Conservation (phyloP, 768 basidiomycete species). For the Tylopilus sp. region DNA sequence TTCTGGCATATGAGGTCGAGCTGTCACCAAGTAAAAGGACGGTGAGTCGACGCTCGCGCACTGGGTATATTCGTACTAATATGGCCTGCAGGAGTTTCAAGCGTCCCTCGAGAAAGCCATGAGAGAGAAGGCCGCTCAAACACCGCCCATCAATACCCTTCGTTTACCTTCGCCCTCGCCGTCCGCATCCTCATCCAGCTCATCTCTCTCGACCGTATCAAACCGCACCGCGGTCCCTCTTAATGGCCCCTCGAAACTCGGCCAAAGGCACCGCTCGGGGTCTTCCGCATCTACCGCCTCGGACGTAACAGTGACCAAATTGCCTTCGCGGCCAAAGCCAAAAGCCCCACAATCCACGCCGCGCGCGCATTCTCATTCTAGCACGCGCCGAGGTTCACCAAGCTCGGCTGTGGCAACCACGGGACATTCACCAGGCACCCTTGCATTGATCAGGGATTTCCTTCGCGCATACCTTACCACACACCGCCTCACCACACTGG, state of each 20-base stretch:
- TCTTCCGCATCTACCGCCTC: constrained; percentile 26
- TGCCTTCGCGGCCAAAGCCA: constrained; percentile 4
- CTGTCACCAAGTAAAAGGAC: constrained; percentile 46
- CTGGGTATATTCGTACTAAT: constrained; percentile 3
- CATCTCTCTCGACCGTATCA: constrained; percentile 68
- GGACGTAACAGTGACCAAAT: constrained; percentile 26
- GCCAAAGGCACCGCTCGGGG: constrained; percentile 10
- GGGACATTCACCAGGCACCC: constrained; percentile 19
- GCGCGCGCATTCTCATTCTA: constrained; percentile 12
- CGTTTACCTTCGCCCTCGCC: constrained; percentile 46
- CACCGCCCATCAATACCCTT: constrained; percentile 24
- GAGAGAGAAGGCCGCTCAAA: constrained; percentile 20
- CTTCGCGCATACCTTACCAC: constrained; percentile 46
- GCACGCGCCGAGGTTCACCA: constrained; percentile 12
- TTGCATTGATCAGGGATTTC: constrained; percentile 47
- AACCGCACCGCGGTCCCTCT: constrained; percentile 67
- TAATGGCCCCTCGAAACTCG: constrained; percentile 10
- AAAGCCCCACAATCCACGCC: constrained; percentile 6
- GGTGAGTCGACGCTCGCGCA: constrained; percentile 38
- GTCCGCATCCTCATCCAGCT: constrained; percentile 56
- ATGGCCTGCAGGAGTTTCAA: constrained; percentile 32
- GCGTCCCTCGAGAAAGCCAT: constrained; percentile 28
- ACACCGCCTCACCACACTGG: constrained; percentile 47
- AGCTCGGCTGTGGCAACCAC: constrained; percentile 10
- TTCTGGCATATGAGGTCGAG: constrained; percentile 70